Conservation (phyloP, 495 filamentous ascomycete genomes). For the Neurospora africana region DNA sequence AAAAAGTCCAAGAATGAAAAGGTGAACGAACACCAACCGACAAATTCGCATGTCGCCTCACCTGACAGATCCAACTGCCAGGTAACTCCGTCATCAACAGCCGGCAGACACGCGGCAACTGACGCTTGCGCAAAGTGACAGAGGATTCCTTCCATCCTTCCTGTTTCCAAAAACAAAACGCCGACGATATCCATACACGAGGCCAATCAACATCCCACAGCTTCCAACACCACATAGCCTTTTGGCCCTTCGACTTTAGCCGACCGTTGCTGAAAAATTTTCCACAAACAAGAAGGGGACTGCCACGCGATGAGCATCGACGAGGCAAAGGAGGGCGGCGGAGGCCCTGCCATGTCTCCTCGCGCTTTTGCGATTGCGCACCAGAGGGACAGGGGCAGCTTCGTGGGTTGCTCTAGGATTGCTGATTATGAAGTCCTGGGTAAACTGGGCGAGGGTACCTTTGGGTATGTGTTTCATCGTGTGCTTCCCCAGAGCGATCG, state of each 20-base stretch:
- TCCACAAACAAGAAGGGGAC: not conserved
- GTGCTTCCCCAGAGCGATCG: not conserved
- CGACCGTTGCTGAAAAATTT: not conserved
- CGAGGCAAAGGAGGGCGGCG: slow-evolving; percentile 7
- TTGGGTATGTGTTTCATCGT: slow-evolving; percentile 52
- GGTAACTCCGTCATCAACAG: not conserved
- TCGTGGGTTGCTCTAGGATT: slow-evolving; percentile 79
- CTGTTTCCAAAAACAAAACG: not conserved
- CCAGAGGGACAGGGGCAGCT: slow-evolving; percentile 42
- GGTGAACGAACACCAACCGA: not conserved
- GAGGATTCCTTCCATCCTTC: not conserved
- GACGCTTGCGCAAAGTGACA: not conserved
- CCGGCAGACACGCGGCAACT: not conserved
- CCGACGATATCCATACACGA: not conserved
- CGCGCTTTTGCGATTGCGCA: slow-evolving; percentile 35
- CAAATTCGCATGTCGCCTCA: not conserved
- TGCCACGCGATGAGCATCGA: slow-evolving; percentile 16
- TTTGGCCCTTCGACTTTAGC: not conserved
- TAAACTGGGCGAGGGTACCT: slow-evolving; percentile 96
- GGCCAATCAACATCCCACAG: not conserved
- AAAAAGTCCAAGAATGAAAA: not conserved
- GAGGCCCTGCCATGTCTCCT: slow-evolving; percentile 22
- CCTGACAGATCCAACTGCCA: not conserved
- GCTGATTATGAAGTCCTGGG: slow-evolving; percentile 75
- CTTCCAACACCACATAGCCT: not conserved